These are phyloP conservation scores for Calonectria leucothoes DNA, from an alignment of 2,329 filamentous ascomycete genomes.

Conservation along the genomic window DNA sequence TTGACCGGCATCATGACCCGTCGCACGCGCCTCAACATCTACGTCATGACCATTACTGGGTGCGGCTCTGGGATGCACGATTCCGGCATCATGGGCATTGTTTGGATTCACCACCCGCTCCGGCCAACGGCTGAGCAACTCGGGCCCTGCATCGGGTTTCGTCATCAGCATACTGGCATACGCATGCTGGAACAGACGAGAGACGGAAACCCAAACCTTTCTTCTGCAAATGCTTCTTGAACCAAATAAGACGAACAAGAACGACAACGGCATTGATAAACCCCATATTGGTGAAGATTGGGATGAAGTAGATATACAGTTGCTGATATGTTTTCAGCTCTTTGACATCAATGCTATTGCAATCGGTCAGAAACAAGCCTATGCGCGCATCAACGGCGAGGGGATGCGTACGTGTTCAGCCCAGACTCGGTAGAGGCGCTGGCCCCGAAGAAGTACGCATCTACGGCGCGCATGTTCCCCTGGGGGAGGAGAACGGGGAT, in stretches of 20 bases:
- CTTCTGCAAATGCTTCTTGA: constrained; percentile 56
- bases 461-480: constrained; percentile 49
- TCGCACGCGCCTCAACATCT: neutral
- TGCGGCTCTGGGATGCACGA: too few relatives aligned
- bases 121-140: neutral
- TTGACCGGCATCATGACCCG: neutral
- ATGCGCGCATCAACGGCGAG: too few relatives aligned
- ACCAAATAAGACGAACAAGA: constrained; percentile 59
- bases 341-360: constrained; percentile 62
- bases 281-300: constrained; percentile 59
- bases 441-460: constrained; percentile 62
- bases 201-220: constrained; percentile 41
- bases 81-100: neutral
- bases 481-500: constrained; percentile 31
- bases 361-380: too few relatives aligned
- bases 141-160: neutral
- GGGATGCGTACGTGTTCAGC: constrained; percentile 60
- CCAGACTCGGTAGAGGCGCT: constrained; percentile 63
- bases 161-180: constrained; percentile 24
- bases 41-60: neutral
- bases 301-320: constrained; percentile 60
- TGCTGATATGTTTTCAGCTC: constrained; percentile 61
- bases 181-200: neutral
- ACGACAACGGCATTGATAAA: constrained; percentile 63
- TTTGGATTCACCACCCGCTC: neutral